Evolutionary conservation across 2,329 filamentous ascomycete genomes (phyloP).

Genomic region (Aspergillus pseudoterreus): DNA sequence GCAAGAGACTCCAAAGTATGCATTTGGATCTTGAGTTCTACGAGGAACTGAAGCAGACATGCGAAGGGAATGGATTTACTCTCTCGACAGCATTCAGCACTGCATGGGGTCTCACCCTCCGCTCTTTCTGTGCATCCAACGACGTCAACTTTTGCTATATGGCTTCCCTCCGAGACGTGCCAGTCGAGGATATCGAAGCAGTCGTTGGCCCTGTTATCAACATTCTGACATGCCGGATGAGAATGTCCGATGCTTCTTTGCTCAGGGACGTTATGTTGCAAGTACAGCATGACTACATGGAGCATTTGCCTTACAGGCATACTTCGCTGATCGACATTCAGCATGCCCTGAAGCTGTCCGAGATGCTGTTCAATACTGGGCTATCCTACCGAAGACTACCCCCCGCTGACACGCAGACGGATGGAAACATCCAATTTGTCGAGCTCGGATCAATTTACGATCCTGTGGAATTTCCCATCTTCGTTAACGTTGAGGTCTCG

Average conservation of each 20-base stretch:
- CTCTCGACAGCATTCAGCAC: slow-evolving; percentile 61
- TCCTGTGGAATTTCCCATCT: slow-evolving; percentile 48
- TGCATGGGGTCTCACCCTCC: slow-evolving; percentile 65
- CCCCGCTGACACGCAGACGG: slow-evolving; percentile 19
- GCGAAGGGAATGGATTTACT: slow-evolving; percentile 44
- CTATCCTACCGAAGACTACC: slow-evolving; percentile 46
- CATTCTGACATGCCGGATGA: slow-evolving; percentile 43
- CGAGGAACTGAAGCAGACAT: slow-evolving; percentile 32
- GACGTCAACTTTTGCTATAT: slow-evolving; percentile 57
- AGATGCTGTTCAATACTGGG: slow-evolving; percentile 47
- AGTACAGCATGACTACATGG: slow-evolving; percentile 47
- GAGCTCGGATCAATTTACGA: slow-evolving; percentile 43
- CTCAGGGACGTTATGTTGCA: slow-evolving; percentile 38
- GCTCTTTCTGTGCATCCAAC: slow-evolving; percentile 62
- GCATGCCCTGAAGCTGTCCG: slow-evolving; percentile 38
- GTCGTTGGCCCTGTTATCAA: slow-evolving; percentile 48
- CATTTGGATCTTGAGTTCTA: slow-evolving; percentile 28
- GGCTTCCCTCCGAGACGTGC: slow-evolving; percentile 37
- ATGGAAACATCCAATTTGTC: slow-evolving; percentile 32
- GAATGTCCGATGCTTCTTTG: slow-evolving; percentile 26
- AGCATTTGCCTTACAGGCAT: slow-evolving; percentile 43
- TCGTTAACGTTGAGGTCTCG: slow-evolving; percentile 47
- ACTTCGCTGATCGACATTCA: slow-evolving; percentile 46
- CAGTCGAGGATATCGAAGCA: slow-evolving; percentile 39
- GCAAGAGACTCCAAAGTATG: slow-evolving; percentile 27